phyloP scores from a whole-genome alignment of 768 basidiomycete species.

The Kondoa malvinella region DNA sequence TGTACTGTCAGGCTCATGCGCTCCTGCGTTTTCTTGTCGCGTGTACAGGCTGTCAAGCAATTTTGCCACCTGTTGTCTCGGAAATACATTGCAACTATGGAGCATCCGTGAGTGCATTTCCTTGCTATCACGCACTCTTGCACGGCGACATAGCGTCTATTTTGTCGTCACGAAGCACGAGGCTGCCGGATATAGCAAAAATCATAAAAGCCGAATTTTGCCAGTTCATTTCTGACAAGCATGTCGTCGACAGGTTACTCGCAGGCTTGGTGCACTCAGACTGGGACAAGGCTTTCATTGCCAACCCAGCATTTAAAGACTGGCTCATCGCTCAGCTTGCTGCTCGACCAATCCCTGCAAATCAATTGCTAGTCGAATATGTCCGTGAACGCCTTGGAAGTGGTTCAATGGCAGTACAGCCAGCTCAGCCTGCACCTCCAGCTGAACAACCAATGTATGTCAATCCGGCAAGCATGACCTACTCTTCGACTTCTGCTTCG shows the following conservation, averaged over 20 bases:
- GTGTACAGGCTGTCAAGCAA: no score
- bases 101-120: no score
- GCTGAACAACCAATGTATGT: not conserved
- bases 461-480: not conserved
- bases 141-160: no score
- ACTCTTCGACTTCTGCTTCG: not conserved
- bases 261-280: not conserved
- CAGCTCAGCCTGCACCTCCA: not conserved
- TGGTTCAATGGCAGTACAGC: not conserved
- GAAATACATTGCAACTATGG: no score
- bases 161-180: no score
- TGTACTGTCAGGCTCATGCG: no score
- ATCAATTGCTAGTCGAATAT: not conserved
- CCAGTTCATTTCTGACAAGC: not conserved
- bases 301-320: not conserved
- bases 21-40: no score
- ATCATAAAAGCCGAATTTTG: not conserved
- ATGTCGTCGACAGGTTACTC: not conserved
- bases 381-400: not conserved
- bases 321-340: not conserved
- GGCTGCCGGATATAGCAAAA: no score
- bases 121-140: no score
- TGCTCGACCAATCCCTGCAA: not conserved
- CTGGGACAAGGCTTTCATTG: not conserved
- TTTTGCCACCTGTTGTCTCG: no score